Evolutionary conservation across 2,329 filamentous ascomycete species (phyloP).

Genomic region (Aspergillus sp.): DNA sequence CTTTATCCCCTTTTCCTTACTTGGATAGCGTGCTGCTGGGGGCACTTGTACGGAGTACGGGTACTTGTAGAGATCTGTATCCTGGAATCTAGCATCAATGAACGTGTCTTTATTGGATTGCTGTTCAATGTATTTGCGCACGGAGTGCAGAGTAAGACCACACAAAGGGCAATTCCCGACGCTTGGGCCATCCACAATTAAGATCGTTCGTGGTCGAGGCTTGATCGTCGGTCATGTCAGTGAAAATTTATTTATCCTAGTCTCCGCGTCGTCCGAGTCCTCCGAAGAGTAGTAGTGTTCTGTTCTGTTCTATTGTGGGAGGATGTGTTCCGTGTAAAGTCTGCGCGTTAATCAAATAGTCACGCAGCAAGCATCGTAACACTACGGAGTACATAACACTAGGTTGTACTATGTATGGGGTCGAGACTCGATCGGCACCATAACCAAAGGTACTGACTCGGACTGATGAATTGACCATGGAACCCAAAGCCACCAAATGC

Average conservation of each 20-base stretch:
- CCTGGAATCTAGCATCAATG: too few relatives aligned
- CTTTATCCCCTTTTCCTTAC: neutral
- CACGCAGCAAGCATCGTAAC: too few relatives aligned
- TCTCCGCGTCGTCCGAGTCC: neutral
- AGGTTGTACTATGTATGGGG: too few relatives aligned
- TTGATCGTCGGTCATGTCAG: neutral
- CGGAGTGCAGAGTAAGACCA: too few relatives aligned
- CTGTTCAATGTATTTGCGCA: neutral
- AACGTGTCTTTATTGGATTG: too few relatives aligned
- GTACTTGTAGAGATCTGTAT: too few relatives aligned
- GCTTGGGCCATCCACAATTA: neutral
- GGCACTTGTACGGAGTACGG: neutral
- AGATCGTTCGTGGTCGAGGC: neutral
- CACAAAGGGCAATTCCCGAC: neutral
- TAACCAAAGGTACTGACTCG: neutral
- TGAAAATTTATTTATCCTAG: neutral
- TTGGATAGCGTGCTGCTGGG: too few relatives aligned
- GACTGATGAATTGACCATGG: neutral
- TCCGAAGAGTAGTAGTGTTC: too few relatives aligned
- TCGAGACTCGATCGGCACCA: neutral
- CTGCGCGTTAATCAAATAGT: too few relatives aligned
- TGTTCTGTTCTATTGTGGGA: too few relatives aligned
- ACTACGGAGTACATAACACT: too few relatives aligned
- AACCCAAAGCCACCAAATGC: neutral
- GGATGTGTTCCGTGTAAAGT: too few relatives aligned